A percentile compares a stretch with the other conserved stretches of the same genome.
Conservation (phyloP, 495 filamentous ascomycete genomes). For the Penicillium turbatum region DNA sequence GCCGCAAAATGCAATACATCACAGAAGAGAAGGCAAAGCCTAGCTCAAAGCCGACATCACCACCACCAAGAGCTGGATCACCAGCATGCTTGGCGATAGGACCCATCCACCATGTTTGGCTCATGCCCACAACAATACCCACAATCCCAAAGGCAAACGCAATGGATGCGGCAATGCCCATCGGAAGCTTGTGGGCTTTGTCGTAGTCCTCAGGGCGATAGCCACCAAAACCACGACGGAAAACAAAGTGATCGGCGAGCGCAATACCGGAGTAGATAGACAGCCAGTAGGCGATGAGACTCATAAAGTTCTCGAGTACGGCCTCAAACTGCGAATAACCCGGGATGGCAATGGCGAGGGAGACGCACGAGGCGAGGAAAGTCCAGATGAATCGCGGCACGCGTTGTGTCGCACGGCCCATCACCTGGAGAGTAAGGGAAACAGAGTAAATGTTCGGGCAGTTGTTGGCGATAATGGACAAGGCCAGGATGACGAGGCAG, state of each 20-base stretch:
- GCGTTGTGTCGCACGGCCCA: constrained; percentile 58
- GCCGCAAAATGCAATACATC: constrained; percentile 31
- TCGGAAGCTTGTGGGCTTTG: constrained; percentile 55
- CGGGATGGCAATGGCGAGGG: constrained; percentile 72
- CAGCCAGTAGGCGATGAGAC: constrained; percentile 79
- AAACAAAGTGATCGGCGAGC: constrained; percentile 72
- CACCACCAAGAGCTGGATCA: constrained; percentile 53
- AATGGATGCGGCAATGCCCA: constrained; percentile 63
- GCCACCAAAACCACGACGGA: constrained; percentile 59
- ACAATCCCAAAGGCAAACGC: constrained; percentile 66
- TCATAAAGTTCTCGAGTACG: constrained; percentile 75
- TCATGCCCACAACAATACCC: constrained; percentile 76
- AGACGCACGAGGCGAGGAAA: constrained; percentile 60
- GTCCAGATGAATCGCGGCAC: constrained; percentile 80
- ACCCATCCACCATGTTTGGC: constrained; percentile 69
- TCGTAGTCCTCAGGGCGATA: constrained; percentile 62
- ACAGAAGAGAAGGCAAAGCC: constrained; percentile 41
- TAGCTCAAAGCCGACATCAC: constrained; percentile 74
- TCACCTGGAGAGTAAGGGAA: constrained; percentile 67
- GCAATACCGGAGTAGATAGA: constrained; percentile 75
- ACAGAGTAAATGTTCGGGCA: constrained; percentile 89
- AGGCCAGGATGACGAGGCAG: constrained; percentile 73
- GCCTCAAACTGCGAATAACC: constrained; percentile 69
- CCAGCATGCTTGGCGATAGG: constrained; percentile 66
- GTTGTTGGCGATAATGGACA: constrained; percentile 80